phyloP scores from a whole-genome alignment of 306 rosid species.

The Gastrolobium bilobum region DNA sequence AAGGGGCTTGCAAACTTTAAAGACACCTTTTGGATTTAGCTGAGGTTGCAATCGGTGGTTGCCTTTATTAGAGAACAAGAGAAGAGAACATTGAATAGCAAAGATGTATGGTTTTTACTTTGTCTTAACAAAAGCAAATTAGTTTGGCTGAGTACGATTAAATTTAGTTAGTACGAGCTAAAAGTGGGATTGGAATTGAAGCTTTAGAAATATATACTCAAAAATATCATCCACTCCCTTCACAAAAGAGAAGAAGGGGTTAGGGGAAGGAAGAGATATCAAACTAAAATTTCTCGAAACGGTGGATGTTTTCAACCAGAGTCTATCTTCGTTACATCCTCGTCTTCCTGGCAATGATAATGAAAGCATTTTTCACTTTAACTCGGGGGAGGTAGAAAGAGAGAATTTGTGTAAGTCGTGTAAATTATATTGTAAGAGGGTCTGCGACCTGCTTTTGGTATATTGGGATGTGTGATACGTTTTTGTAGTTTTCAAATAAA shows the following conservation, averaged over 20 bases:
- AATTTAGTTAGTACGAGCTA: neutral
- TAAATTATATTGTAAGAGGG: neutral
- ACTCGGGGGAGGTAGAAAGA: neutral
- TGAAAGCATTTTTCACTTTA: neutral
- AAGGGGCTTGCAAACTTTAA: neutral
- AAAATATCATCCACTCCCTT: neutral
- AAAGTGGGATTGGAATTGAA: neutral
- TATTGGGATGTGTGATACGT: constrained; percentile 28
- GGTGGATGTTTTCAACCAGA: too few relatives aligned
- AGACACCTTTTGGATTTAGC: constrained; percentile 36
- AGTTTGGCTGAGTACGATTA: neutral
- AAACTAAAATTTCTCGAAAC: neutral
- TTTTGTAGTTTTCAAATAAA: constrained; percentile 16
- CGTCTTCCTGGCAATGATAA: constrained; percentile 12
- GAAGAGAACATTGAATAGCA: neutral
- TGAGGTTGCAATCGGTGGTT: constrained; percentile 8
- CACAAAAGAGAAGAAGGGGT: too few relatives aligned
- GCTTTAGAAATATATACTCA: neutral
- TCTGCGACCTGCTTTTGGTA: neutral
- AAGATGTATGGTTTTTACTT: neutral
- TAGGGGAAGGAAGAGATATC: neutral
- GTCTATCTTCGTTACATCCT: neutral
- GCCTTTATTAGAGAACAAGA: neutral
- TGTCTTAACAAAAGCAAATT: neutral
- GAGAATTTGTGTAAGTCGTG: neutral